Evolutionary conservation across 306 rosid species (phyloP).

Genomic region (Hippophae tibetana): DNA sequence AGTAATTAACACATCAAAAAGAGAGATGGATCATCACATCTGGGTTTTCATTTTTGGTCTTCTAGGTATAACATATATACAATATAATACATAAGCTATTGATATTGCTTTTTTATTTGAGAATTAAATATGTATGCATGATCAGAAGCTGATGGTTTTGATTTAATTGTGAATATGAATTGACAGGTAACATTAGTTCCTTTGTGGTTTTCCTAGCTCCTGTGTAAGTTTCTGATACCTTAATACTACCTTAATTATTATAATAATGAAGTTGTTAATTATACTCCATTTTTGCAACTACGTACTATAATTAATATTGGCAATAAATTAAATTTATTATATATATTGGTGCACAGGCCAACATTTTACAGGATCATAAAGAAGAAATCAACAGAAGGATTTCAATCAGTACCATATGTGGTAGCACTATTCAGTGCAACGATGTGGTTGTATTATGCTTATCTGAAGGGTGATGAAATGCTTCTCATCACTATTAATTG

Average conservation of each 20-base stretch:
- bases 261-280: too few species aligned
- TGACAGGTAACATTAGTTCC: conserved; percentile 64
- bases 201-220: conserved; percentile 84
- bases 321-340: too few species aligned
- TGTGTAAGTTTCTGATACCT: conserved; percentile 37
- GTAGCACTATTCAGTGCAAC: conserved; percentile 77
- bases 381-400: conserved; percentile 92
- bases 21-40: conserved; percentile 19
- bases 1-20: too few species aligned
- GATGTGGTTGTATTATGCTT: conserved; percentile 88
- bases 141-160: not conserved
- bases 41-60: conserved; percentile 47
- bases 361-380: conserved; percentile 57
- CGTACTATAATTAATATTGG: too few species aligned
- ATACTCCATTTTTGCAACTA: too few species aligned
- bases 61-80: conserved; percentile 34
- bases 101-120: not conserved
- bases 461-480: conserved; percentile 48
- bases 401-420: conserved; percentile 79
- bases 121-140: not conserved
- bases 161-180: not conserved
- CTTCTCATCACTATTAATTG: conserved; percentile 74
- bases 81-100: too few species aligned
- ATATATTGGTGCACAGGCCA: conserved; percentile 31
- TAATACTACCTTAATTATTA: too few species aligned